Evolutionary conservation across 805 yeast species (phyloP).

Genomic region (Debaryomyces maramus): DNA sequence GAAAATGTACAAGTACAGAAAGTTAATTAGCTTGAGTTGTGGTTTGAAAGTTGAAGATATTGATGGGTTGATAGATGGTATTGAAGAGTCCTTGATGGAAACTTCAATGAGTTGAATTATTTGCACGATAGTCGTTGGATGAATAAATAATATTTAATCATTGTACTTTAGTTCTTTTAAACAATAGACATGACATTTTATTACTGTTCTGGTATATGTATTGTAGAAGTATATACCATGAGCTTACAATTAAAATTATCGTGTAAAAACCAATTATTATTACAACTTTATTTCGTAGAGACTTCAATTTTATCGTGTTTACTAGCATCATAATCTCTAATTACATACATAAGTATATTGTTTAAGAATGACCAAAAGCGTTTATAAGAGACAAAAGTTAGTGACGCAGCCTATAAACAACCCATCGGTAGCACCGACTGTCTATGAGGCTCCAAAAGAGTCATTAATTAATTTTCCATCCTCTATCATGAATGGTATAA

Average conservation of each 20-base stretch:
- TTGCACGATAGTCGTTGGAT: background rate
- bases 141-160: background rate
- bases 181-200: too few species aligned
- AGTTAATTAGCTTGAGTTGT: conserved; percentile 72
- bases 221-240: too few species aligned
- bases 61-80: conserved; percentile 78
- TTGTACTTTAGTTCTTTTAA: conserved; percentile 1
- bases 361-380: conserved; percentile 2
- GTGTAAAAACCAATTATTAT: too few species aligned
- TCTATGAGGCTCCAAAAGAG: conserved; percentile 17
- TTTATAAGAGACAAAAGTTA: conserved; percentile 11
- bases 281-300: too few species aligned
- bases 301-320: too few species aligned
- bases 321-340: too few species aligned
- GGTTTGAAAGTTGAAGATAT: conserved; percentile 79
- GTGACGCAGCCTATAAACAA: conserved; percentile 4
- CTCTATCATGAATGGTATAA: conserved; percentile 40
- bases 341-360: background rate
- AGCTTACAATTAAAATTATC: too few species aligned
- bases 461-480: conserved; percentile 26
- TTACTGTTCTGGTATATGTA: too few species aligned
- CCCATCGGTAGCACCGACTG: conserved; percentile 11
- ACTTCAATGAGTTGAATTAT: conserved; percentile 8
- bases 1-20: conserved; percentile 72
- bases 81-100: conserved; percentile 45